Conservation (phyloP, 2,329 filamentous ascomycete genomes). For the Fusarium bulbicola region DNA sequence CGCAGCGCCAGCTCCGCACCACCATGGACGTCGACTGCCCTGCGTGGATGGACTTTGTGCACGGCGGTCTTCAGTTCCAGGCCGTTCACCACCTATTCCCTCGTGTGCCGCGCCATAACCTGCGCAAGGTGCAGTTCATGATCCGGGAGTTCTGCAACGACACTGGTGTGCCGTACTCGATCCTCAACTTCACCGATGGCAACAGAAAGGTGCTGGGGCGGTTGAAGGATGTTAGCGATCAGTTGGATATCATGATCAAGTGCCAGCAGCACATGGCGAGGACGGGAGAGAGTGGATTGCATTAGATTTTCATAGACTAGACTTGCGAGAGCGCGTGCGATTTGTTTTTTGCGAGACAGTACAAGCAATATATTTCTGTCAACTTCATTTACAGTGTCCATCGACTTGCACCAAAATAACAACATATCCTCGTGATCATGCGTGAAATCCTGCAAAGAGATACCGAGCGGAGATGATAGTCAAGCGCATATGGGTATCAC, state of each 20-base stretch:
- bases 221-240: conserved; percentile 67
- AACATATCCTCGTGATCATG: not conserved
- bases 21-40: conserved; percentile 81
- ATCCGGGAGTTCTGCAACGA: conserved; percentile 73
- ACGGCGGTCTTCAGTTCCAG: conserved; percentile 78
- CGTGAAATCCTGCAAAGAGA: not conserved
- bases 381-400: not conserved
- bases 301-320: conserved; percentile 20
- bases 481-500: not conserved
- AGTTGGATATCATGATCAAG: conserved; percentile 67
- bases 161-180: conserved; percentile 68
- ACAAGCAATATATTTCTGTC: conserved; percentile 9
- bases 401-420: not conserved
- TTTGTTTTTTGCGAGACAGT: conserved; percentile 8
- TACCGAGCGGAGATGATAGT: not conserved
- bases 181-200: conserved; percentile 69
- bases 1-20: conserved; percentile 74
- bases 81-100: conserved; percentile 77
- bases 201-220: conserved; percentile 62
- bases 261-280: conserved; percentile 63
- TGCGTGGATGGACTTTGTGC: conserved; percentile 75
- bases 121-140: conserved; percentile 66
- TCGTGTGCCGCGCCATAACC: conserved; percentile 73
- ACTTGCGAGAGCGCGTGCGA: conserved; percentile 4
- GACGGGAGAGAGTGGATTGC: conserved; percentile 55